Evolutionary conservation across 768 basidiomycete genomes (phyloP).

Genomic region (Russula abietina): DNA sequence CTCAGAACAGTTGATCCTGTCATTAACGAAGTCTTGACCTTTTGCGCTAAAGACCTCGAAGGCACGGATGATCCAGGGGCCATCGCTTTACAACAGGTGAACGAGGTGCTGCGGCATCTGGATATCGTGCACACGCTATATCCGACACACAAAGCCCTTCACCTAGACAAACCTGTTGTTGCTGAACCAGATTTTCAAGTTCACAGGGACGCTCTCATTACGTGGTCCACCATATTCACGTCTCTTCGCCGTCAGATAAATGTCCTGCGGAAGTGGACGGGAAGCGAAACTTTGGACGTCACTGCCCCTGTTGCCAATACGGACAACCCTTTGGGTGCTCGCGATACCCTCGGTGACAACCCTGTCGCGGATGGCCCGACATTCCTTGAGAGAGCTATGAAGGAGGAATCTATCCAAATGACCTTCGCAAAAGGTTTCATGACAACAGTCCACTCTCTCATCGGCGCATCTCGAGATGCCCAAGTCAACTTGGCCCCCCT

Average conservation of each 20-base stretch:
- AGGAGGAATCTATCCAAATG: constrained; percentile 93
- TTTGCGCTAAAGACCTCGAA: constrained; percentile 50
- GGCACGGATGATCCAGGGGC: constrained; percentile 35
- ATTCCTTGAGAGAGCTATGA: constrained; percentile 89
- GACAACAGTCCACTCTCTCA: constrained; percentile 79
- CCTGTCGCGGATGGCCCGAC: constrained; percentile 66
- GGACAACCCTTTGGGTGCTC: constrained; percentile 42
- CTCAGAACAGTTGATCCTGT: constrained; percentile 74
- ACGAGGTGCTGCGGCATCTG: constrained; percentile 62
- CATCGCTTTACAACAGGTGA: constrained; percentile 56
- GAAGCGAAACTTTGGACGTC: constrained; percentile 85
- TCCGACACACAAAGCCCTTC: constrained; percentile 75
- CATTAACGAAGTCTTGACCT: constrained; percentile 76
- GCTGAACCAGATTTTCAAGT: constrained; percentile 60
- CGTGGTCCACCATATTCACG: constrained; percentile 85
- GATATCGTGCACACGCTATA: constrained; percentile 84
- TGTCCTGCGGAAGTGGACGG: constrained; percentile 88
- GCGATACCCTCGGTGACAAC: constrained; percentile 29
- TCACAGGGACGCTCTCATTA: constrained; percentile 84
- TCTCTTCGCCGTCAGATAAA: constrained; percentile 79
- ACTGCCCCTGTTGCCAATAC: constrained; percentile 68
- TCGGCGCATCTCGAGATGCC: constrained; percentile 79
- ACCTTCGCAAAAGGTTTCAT: constrained; percentile 90
- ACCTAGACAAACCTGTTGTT: constrained; percentile 69
- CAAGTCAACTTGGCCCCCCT: constrained; percentile 72